These are phyloP conservation scores for Aquilaria agallochum DNA, from an alignment of 441 rosid genomes.

Conservation along the genomic window DNA sequence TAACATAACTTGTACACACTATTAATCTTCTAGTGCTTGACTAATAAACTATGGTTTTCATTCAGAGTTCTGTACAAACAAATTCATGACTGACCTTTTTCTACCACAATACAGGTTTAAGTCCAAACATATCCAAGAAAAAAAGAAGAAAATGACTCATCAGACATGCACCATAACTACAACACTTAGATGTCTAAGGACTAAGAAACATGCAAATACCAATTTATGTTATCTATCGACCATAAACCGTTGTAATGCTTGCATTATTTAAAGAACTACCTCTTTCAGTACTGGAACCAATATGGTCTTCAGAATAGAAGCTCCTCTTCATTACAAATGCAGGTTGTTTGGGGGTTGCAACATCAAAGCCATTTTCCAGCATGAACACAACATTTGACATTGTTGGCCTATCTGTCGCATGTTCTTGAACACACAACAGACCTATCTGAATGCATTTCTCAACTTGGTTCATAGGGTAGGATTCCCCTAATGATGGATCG, in stretches of 20 bases:
- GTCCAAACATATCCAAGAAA: too few relatives aligned
- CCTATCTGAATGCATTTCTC: slow-evolving; percentile 43
- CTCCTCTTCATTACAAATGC: slow-evolving; percentile 25
- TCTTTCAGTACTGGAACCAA: slow-evolving; percentile 14
- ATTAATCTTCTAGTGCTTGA: too few relatives aligned
- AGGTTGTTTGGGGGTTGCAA: slow-evolving; percentile 41
- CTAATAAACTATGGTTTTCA: too few relatives aligned
- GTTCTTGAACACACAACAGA: slow-evolving; percentile 52
- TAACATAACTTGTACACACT: too few relatives aligned
- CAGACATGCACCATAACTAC: too few relatives aligned
- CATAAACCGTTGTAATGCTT: slow-evolving; percentile 30
- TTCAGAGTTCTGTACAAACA: too few relatives aligned
- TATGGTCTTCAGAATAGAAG: neutral
- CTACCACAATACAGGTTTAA: too few relatives aligned
- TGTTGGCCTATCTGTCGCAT: slow-evolving; percentile 35
- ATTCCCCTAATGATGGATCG: slow-evolving; percentile 25
- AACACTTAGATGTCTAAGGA: too few relatives aligned
- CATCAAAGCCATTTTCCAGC: slow-evolving; percentile 31
- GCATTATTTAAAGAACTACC: slow-evolving; percentile 36
- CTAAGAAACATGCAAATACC: too few relatives aligned
- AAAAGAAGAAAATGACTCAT: too few relatives aligned
- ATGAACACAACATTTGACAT: slow-evolving; percentile 42
- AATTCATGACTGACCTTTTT: too few relatives aligned
- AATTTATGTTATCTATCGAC: slow-evolving; percentile 23
- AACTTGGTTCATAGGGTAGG: slow-evolving; percentile 17